Conservation (phyloP, 2,329 filamentous ascomycete genomes). For the Pseudocercospora musae region DNA sequence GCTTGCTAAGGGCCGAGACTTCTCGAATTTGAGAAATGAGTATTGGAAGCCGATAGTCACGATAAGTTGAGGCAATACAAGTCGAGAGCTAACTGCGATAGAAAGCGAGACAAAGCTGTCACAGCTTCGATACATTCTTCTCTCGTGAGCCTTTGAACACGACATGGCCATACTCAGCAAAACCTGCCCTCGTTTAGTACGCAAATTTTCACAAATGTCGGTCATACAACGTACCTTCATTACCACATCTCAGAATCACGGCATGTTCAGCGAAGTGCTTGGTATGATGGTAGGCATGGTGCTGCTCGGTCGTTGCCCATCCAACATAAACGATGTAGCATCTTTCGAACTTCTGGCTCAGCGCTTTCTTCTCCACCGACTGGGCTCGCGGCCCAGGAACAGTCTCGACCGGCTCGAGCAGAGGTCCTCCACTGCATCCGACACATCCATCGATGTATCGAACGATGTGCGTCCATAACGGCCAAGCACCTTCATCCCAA, state of each 20-base stretch:
- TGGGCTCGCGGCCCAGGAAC: constrained; percentile 3
- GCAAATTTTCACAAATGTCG: not conserved
- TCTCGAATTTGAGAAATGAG: constrained; percentile 16
- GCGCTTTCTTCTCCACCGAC: not conserved
- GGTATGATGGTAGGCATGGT: constrained; percentile 16
- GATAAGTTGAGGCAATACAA: not conserved
- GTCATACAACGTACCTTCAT: constrained; percentile 6
- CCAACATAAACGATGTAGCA: constrained; percentile 15
- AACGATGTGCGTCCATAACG: constrained; percentile 17
- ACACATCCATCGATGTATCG: constrained; percentile 14
- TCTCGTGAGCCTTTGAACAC: not conserved
- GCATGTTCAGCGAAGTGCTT: constrained; percentile 11
- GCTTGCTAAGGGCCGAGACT: constrained; percentile 38
- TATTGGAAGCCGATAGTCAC: constrained; percentile 19
- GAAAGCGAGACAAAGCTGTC: not conserved
- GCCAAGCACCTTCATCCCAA: constrained; percentile 16
- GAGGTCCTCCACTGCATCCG: constrained; percentile 11
- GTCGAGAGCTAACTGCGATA: not conserved
- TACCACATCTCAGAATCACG: constrained; percentile 14
- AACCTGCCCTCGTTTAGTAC: not conserved
- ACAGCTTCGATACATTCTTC: not conserved
- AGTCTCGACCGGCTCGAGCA: constrained; percentile 9
- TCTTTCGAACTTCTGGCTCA: constrained; percentile 4
- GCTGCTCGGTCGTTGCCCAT: constrained; percentile 11
- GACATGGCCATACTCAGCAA: not conserved